These are phyloP conservation scores for Thozetella sp. DNA, from an alignment of 495 filamentous ascomycete genomes.

Conservation along the genomic window DNA sequence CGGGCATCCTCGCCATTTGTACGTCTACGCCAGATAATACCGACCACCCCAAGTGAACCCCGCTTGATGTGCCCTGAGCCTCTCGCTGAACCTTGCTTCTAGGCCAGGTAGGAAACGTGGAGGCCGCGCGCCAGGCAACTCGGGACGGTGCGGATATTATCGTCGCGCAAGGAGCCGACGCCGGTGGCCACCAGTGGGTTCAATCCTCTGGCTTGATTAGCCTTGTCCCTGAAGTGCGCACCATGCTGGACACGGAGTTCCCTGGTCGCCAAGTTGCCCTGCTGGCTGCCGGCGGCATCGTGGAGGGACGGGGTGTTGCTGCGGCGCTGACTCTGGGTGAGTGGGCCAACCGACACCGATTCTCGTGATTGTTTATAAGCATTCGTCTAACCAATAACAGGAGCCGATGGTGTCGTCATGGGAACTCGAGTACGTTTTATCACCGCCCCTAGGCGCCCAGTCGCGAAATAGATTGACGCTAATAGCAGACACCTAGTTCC, in stretches of 20 bases:
- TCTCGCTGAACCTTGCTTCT: too few relatives aligned
- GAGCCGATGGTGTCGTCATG: constrained; percentile 65
- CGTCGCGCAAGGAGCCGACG: constrained; percentile 74
- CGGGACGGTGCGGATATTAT: constrained; percentile 58
- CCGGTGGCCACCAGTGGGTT: constrained; percentile 73
- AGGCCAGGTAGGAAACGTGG: constrained; percentile 67
- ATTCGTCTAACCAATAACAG: constrained; percentile 4
- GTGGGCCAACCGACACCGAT: constrained; percentile 5
- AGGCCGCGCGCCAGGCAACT: constrained; percentile 50
- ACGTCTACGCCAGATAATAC: not conserved
- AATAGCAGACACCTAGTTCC: constrained; percentile 49
- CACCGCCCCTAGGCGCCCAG: not conserved
- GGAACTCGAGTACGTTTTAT: constrained; percentile 60
- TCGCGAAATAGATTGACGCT: not conserved
- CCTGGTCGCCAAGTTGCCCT: constrained; percentile 48
- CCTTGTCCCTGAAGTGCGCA: constrained; percentile 43
- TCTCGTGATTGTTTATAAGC: not conserved
- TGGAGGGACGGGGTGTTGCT: constrained; percentile 65
- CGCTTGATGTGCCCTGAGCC: too few relatives aligned
- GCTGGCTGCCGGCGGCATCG: constrained; percentile 74
- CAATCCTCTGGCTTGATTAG: constrained; percentile 56
- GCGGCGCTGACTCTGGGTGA: constrained; percentile 64
- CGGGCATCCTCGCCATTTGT: constrained; percentile 35
- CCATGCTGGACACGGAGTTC: constrained; percentile 45
- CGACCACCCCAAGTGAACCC: too few relatives aligned